Evolutionary conservation across 1,284 basidiomycete genomes (phyloP).

Genomic region (Sparassis latifolia): DNA sequence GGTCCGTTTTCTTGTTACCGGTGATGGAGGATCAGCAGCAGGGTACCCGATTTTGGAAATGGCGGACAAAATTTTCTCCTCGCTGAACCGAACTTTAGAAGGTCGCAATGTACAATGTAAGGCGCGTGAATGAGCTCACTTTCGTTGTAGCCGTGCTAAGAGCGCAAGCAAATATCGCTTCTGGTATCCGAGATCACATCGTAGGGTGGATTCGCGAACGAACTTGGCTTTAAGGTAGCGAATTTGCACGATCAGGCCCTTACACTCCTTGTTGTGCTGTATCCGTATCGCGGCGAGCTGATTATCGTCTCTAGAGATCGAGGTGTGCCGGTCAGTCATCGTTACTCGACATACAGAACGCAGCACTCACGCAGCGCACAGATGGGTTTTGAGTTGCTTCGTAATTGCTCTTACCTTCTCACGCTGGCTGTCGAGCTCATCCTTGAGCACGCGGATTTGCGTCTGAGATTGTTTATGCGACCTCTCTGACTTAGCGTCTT

Average conservation of each 20-base stretch:
- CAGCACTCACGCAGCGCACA: constrained; percentile 39
- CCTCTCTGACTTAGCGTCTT: constrained; percentile 36
- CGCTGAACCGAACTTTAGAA: constrained; percentile 36
- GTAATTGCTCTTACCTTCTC: constrained; percentile 37
- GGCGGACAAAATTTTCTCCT: constrained; percentile 70
- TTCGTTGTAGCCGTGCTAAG: constrained; percentile 63
- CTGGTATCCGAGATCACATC: constrained; percentile 79
- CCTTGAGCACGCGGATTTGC: constrained; percentile 58
- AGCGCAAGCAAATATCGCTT: constrained; percentile 75
- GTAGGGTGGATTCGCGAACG: constrained; percentile 77
- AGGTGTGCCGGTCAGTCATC: constrained; percentile 3
- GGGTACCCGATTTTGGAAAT: constrained; percentile 77
- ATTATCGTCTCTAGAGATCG: constrained; percentile 37
- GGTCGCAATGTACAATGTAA: background rate
- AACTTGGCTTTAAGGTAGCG: constrained; percentile 90
- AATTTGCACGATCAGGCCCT: constrained; percentile 84
- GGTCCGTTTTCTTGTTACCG: constrained; percentile 34
- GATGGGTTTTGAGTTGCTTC: constrained; percentile 45
- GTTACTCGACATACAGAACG: background rate
- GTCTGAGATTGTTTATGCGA: constrained; percentile 58
- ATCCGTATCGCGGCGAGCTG: constrained; percentile 50
- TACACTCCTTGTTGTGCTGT: constrained; percentile 80
- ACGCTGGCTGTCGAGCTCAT: constrained; percentile 59
- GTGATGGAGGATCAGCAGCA: constrained; percentile 22
- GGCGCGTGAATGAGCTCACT: constrained; percentile 40